A percentile compares a stretch with the other conserved stretches of the same genome.
These are phyloP conservation scores for Ceratobasidium sp. DNA, from an alignment of 1,284 basidiomycete species.

Conservation along the genomic window DNA sequence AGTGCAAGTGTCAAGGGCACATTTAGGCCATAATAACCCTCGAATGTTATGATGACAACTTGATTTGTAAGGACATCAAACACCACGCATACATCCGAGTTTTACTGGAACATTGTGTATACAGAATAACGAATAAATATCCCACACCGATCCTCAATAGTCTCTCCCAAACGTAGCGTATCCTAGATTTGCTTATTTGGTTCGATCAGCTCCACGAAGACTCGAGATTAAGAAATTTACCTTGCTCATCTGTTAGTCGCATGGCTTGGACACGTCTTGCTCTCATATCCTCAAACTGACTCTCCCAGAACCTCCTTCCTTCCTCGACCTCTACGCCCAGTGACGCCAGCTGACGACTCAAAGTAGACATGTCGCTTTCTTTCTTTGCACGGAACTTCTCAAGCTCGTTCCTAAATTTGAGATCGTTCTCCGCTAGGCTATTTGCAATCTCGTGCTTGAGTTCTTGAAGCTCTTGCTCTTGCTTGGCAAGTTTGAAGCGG, in stretches of 20 bases:
- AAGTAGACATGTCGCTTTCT: constrained; percentile 11
- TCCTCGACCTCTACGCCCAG: constrained; percentile 27
- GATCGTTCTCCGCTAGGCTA: neutral
- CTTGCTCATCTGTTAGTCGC: constrained; percentile 29
- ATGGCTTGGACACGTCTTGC: constrained; percentile 15
- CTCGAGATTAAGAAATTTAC: neutral
- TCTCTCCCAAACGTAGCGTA: constrained; percentile 1
- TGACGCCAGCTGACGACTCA: neutral
- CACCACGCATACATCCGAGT: neutral
- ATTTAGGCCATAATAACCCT: too few species aligned
- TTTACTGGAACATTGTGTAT: neutral
- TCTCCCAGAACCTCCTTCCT: constrained; percentile 18
- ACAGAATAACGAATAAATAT: constrained; percentile 4
- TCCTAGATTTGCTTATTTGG: constrained; percentile 3
- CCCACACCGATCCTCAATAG: neutral
- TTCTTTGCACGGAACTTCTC: constrained; percentile 12
- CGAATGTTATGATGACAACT: too few species aligned
- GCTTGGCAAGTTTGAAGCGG: constrained; percentile 10
- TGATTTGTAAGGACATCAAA: too few species aligned
- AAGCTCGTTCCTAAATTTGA: neutral
- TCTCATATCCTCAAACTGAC: constrained; percentile 20
- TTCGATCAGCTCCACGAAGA: neutral
- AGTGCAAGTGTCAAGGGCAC: too few species aligned
- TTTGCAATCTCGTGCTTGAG: neutral
- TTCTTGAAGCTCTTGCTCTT: constrained; percentile 16